Base-by-base conservation (phyloP, 139 green algal species). In the Chlamydomonas asymmetrica region DNA sequence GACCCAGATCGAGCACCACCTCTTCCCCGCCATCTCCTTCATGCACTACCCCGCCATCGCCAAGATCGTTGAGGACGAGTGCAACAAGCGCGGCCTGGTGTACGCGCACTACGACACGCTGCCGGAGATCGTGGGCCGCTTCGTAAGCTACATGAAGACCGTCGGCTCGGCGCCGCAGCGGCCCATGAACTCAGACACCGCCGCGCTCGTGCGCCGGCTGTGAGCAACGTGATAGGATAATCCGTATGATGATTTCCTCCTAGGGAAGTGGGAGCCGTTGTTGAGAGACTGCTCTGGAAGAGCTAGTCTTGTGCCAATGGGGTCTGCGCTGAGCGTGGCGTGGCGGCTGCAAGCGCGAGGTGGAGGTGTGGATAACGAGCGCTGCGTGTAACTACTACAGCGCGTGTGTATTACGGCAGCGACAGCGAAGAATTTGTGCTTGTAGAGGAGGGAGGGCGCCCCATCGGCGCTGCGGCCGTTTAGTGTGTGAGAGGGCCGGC, bases 31-130 rank as follows among this genome's bases (percentile, higher is more conserved):
- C 60, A 89, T 95, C 68, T 89, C 76, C 49, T 93, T 93, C 84
- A 88, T 89, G 74, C 91, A 94, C 80, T 94, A 94, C 80, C 91
- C 91, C 22, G 88, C 91, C 81, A 97, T 95, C 54, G 59, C 81
- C 32, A 84, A 80, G 2, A 94, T 97, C 43, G 92, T 97, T 13
- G 70, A 78, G 74, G 87, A 96, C 49, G 91, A 94, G 82, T 88
- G 78, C 75, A 56, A 78, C 43, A 89, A 92, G 86, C 87, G 89
- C 32, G 85, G 87, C 38, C 76, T 96, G 32, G 77, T 71, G 25
- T 96, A 96, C 78, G 82, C 81, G 1, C 71, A 87, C 37, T 96
- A 93, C 80, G 37, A 71, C 64, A 94, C 84, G 23, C 88, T 94
- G 54, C 73, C 82, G 1, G 73, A 90, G 73, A 90, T 90, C 62